A percentile compares a stretch with the other conserved stretches of the same genome.
phyloP scores from a whole-genome alignment of 371 early-diverging fungal species.

The Circinella minor region DNA sequence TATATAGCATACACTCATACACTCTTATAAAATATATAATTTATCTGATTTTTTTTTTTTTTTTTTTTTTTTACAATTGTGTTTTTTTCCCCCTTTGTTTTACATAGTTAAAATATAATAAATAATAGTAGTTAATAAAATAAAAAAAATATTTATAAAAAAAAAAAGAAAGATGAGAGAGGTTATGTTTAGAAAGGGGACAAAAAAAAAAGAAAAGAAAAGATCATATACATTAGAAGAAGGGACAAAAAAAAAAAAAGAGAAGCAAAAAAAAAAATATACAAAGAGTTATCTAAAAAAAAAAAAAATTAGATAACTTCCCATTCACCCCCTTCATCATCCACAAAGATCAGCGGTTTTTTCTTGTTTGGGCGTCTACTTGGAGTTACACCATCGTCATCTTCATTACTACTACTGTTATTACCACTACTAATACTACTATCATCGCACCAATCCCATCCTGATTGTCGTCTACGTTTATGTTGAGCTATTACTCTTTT shows the following conservation, averaged over 20 bases:
- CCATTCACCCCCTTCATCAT: slow-evolving; percentile 6
- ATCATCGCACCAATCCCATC: slow-evolving; percentile 30
- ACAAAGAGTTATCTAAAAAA: neutral
- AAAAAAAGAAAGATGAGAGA: neutral
- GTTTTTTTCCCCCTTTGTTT: neutral
- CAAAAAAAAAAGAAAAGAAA: neutral
- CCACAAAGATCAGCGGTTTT: slow-evolving; percentile 2
- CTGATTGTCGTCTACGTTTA: slow-evolving; percentile 22
- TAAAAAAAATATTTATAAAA: slow-evolving; percentile 2
- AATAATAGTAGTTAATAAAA: neutral
- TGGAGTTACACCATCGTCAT: neutral
- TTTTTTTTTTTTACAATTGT: no score
- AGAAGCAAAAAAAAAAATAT: neutral
- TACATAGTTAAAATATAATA: neutral
- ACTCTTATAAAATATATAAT: no score
- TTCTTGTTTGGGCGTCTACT: slow-evolving; percentile 1
- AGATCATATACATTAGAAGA: neutral
- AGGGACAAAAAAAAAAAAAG: neutral
- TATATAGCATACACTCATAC: neutral
- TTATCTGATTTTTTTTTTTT: no score
- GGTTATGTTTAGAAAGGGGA: neutral
- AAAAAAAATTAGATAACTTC: neutral
- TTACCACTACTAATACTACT: neutral
- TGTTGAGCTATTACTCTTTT: slow-evolving; percentile 37
- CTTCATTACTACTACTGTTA: neutral